Evolutionary conservation across 108 stramenopile genomes (phyloP), one percentile per base, ranked within the genome.

Genomic region (Skeletonema costatum): DNA sequence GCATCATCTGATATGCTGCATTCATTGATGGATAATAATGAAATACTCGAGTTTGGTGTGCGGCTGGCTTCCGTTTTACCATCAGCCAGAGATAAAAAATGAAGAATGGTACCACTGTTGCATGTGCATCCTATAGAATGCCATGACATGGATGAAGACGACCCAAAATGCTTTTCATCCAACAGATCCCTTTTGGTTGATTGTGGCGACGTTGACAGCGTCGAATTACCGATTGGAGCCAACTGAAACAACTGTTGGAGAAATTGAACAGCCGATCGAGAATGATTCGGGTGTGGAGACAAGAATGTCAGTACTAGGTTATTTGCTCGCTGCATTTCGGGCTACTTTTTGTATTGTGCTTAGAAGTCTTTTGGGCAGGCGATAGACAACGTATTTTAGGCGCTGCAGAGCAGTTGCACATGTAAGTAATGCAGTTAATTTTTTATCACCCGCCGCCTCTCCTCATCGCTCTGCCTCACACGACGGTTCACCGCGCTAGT

Each of bases 301-400:
- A 90, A 71, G 65, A 90, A 79, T 11, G 89, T 85, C 25, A 90
- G 53, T 41, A 90, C 75, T 53, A 87, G 87, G 16, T 64, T 60
- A 9, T 41, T 41, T 41, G 39, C 10, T 41, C 39, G 10, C 11
- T 41, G 39, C 39, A 41, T 41, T 41, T 39, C 38, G 38, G 25
- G 25, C 25, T 25, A 0, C 25, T 25, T 25, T 25, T 0, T 25
- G 0, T 25, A 25, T 25, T 25, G 25, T 25, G 25, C 25, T 25
- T 25, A 25, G 25, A 25, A 25, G 25, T 25, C 25, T 25, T 25
- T 25, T 25, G 25, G 25, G 0, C 25, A 25, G 25, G 25, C 25
- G 25, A 25, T 25, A 25, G 25, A 25, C 25, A n/a, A n/a, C n/a
- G n/a, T n/a, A n/a, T n/a, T n/a, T 25, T 25, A 25, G 25, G 25